phyloP scores from a whole-genome alignment of 305 asterid genomes.

The Striga hermonthica region DNA sequence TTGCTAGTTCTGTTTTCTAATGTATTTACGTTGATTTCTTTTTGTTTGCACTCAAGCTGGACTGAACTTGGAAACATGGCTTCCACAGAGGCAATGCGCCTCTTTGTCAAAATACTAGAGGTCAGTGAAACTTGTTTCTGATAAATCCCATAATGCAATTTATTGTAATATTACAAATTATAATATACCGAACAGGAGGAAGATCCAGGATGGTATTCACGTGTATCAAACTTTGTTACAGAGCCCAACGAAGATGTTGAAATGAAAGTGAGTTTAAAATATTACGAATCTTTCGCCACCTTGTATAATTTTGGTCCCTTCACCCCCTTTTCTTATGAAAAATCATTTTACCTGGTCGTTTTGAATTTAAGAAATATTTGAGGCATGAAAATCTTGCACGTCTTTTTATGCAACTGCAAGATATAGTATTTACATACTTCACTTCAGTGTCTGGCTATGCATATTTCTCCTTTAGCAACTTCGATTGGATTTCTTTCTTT shows the following conservation, averaged over 20 bases:
- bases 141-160: conserved; percentile 15
- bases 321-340: conserved; percentile 20
- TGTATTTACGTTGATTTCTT: conserved; percentile 24
- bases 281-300: conserved; percentile 27
- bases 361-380: conserved; percentile 25
- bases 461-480: background rate
- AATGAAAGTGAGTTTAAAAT: conserved; percentile 61
- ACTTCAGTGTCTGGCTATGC: conserved; percentile 13
- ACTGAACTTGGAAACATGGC: conserved; percentile 85
- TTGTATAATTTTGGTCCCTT: conserved; percentile 7
- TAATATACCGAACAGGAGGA: conserved; percentile 60
- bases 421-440: background rate
- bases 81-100: conserved; percentile 94
- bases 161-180: conserved; percentile 3
- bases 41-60: conserved; percentile 60
- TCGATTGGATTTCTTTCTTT: conserved; percentile 18
- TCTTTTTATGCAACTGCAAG: conserved; percentile 10
- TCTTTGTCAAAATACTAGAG: conserved; percentile 91
- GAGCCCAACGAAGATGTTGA: conserved; percentile 72
- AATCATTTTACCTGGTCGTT: background rate
- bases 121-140: conserved; percentile 39
- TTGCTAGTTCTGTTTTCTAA: conserved; percentile 1
- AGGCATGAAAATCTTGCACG: conserved; percentile 25
- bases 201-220: conserved; percentile 93
- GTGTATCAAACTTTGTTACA: conserved; percentile 54